Conservation (phyloP, 139 green algal genomes). For the Chlorella sp. region DNA sequence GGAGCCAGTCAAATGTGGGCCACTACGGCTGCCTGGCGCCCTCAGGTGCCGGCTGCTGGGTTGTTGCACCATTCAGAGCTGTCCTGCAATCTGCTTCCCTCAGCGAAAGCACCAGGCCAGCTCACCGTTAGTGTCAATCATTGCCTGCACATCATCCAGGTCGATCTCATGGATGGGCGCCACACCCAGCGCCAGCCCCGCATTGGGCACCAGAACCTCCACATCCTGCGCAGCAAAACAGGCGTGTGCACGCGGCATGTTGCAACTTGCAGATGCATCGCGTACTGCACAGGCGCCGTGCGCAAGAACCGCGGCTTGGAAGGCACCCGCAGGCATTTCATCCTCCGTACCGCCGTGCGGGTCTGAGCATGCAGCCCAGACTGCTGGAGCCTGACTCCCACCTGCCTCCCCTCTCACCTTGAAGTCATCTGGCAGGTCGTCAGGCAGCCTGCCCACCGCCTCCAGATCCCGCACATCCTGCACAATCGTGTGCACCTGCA, state of each 20-base stretch:
- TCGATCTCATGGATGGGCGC: slow-evolving; percentile 51
- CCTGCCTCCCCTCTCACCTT: slow-evolving; percentile 33
- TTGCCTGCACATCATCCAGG: slow-evolving; percentile 64
- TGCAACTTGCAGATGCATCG: too few relatives aligned
- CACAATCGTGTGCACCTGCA: slow-evolving; percentile 50
- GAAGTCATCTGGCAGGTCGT: slow-evolving; percentile 61
- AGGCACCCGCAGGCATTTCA: too few relatives aligned
- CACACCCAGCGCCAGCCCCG: slow-evolving; percentile 78
- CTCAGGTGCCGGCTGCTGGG: too few relatives aligned
- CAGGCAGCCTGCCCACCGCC: slow-evolving; percentile 51
- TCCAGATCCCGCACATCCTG: slow-evolving; percentile 73
- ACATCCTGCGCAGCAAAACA: slow-evolving; percentile 44
- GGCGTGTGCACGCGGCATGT: too few relatives aligned
- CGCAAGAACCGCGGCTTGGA: too few relatives aligned
- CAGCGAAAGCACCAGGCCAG: too few relatives aligned
- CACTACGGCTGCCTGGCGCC: too few relatives aligned
- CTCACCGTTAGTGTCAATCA: slow-evolving; percentile 85
- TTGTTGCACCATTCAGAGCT: background rate
- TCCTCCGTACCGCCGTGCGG: too few relatives aligned
- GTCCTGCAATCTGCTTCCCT: too few relatives aligned
- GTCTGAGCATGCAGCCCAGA: background rate
- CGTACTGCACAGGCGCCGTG: too few relatives aligned
- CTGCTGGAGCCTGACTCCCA: background rate
- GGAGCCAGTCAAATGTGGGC: too few relatives aligned
- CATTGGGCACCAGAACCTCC: slow-evolving; percentile 92